Evolutionary conservation across 176 grass and related monocot species (phyloP).

Genomic region (Phyllostachys edulis): DNA sequence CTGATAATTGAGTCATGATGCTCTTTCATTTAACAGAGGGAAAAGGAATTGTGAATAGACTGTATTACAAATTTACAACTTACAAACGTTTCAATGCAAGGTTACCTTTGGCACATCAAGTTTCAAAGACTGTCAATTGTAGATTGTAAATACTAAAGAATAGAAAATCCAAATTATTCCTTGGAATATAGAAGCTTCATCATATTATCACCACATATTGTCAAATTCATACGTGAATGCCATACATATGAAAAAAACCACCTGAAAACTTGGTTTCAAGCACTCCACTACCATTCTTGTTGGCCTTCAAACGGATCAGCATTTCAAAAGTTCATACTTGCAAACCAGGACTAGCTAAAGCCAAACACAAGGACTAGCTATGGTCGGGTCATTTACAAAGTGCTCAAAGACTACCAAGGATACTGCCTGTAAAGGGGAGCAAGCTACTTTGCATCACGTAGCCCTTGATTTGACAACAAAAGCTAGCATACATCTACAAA

Average conservation of each 20-base stretch:
- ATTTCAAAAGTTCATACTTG: background rate
- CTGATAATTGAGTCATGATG: background rate
- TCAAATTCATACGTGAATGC: background rate
- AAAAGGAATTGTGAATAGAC: background rate
- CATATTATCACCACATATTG: background rate
- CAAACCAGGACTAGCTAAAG: constrained; percentile 5
- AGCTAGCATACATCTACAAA: constrained; percentile 14
- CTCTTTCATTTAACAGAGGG: background rate
- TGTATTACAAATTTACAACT: background rate
- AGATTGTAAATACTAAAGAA: background rate
- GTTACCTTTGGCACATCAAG: background rate
- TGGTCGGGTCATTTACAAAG: constrained; percentile 35
- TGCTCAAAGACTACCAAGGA: constrained; percentile 29
- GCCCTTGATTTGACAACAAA: constrained; percentile 22
- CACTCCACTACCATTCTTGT: background rate
- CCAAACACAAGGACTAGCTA: constrained; percentile 29
- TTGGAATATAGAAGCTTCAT: background rate
- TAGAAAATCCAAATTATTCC: background rate
- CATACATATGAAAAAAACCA: background rate
- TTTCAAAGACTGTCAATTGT: background rate
- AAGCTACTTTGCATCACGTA: constrained; percentile 38
- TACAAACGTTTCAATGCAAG: background rate
- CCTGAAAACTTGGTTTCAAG: background rate
- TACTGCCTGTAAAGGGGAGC: constrained; percentile 22
- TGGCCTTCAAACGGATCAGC: background rate